These are phyloP conservation scores for Nevesoporus exiguus DNA, from an alignment of 768 basidiomycete species.

Conservation along the genomic window DNA sequence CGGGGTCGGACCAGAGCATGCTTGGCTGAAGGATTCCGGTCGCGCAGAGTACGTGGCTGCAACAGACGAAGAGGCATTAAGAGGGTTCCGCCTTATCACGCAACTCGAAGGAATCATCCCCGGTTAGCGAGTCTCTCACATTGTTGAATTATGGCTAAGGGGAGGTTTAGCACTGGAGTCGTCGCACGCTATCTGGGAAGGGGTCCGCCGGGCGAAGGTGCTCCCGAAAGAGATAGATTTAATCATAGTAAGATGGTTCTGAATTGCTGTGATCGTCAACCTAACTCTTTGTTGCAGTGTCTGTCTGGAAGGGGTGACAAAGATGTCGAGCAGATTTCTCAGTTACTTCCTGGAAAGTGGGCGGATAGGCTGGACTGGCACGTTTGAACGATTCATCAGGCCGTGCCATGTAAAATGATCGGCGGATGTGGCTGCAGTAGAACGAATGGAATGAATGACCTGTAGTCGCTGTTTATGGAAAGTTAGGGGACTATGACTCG, in stretches of 20 bases:
- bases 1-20: conserved; percentile 97
- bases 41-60: conserved; percentile 92
- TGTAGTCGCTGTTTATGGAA: conserved; percentile 18
- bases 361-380: conserved; percentile 94
- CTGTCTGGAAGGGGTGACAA: conserved; percentile 96
- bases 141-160: conserved; percentile 5
- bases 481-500: conserved; percentile 1
- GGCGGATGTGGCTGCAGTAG: not conserved
- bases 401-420: not conserved
- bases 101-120: conserved; percentile 98
- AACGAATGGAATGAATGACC: not conserved
- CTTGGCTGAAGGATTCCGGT: conserved; percentile 93
- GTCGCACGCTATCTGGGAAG: conserved; percentile 94
- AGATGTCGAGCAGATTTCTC: conserved; percentile 95
- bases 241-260: conserved; percentile 69
- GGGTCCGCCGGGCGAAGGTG: conserved; percentile 78
- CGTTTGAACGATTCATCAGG: conserved; percentile 35
- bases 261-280: not conserved
- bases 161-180: conserved; percentile 75
- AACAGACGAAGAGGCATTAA: conserved; percentile 89
- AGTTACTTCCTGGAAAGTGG: conserved; percentile 91
- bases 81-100: conserved; percentile 88
- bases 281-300: conserved; percentile 49
- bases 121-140: conserved; percentile 42
- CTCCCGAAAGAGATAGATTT: conserved; percentile 82